These are phyloP conservation scores for Babesia ovis DNA, from an alignment of 169 alveolate species.

Conservation along the genomic window DNA sequence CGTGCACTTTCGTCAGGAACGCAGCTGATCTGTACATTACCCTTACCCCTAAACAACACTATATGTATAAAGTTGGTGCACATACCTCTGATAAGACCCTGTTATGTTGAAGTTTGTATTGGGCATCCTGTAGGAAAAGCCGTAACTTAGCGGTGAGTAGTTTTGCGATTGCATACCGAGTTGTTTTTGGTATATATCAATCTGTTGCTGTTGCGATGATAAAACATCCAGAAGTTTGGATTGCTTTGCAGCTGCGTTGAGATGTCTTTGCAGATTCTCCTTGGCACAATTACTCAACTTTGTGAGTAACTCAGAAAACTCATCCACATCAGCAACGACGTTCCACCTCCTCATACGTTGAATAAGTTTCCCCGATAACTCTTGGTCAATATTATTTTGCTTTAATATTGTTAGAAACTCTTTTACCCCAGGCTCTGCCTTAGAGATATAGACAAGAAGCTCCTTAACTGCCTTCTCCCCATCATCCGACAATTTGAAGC, in stretches of 20 bases:
- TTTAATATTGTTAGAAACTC: neutral
- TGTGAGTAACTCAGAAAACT: conserved; percentile 19
- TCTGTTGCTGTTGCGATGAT: conserved; percentile 74
- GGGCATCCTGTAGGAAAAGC: conserved; percentile 76
- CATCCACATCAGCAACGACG: conserved; percentile 28
- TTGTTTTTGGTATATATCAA: conserved; percentile 63
- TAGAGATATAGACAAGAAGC: conserved; percentile 4
- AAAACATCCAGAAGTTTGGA: conserved; percentile 58
- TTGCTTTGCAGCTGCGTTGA: conserved; percentile 40
- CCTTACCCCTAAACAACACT: conserved; percentile 58
- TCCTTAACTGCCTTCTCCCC: neutral
- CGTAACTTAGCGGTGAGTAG: conserved; percentile 66
- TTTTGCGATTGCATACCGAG: conserved; percentile 14
- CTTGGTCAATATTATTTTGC: neutral
- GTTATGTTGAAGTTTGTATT: conserved; percentile 69
- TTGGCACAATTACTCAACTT: conserved; percentile 39
- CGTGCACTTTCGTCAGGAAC: conserved; percentile 77
- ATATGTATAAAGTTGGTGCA: neutral
- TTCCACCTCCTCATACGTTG: conserved; percentile 27
- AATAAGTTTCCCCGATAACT: neutral
- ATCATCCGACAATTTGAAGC: neutral
- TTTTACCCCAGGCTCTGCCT: conserved; percentile 7
- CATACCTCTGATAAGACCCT: conserved; percentile 41
- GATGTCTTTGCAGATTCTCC: conserved; percentile 23
- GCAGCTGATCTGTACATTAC: conserved; percentile 71